Base-by-base conservation (phyloP, 768 basidiomycete species). In the Podaxis sp. region DNA sequence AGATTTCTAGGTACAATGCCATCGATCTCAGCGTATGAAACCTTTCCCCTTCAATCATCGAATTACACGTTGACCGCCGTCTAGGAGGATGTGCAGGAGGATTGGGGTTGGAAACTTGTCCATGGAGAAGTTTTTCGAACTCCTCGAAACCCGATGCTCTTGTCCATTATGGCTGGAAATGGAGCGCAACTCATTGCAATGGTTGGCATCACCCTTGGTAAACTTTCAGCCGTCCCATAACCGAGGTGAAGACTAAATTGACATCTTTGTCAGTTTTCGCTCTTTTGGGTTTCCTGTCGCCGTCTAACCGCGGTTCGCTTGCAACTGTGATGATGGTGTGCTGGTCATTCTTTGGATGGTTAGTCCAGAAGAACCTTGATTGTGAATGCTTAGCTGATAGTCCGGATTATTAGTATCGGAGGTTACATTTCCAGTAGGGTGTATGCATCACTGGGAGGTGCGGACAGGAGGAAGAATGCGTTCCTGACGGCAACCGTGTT, bases 51-150 rank as follows among this genome's bases (percentile, higher is more conserved):
- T 8, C 27, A 29, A 22, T 6, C 33, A 33, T 33, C 33, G 52
- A 22, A 40, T 65, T 25, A 27, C 12, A 19, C 8, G 12, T 22
- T 56, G 36, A 49, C 24, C 17, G 0, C 17, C 37, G 63, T 52
- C 17, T 66, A 94, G 91, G 94, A 96, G 70, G 94, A 96, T 69
- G 91, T 97, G 2, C 94, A 96, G 74, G 96, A 98, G 77, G 96
- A 98, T 68, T 96, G 90, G 85, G 96, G 96, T 1, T 98, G 96
- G 96, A 98, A 98, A 71, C 84, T 98, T 17, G 88, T 98, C 24
- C 94, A 97, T 67, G 95, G 94, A 22, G 96, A 98, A 75, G 93
- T 98, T 17, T 98, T 98, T 81, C 85, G 96, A 22, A 79, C 88
- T 1, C 96, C 96, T 0, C 76, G 77, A 50, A 82, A 88, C 57